These are phyloP conservation scores for Dioscorea zingiberensis DNA, from an alignment of 106 monocot species.

Conservation along the genomic window DNA sequence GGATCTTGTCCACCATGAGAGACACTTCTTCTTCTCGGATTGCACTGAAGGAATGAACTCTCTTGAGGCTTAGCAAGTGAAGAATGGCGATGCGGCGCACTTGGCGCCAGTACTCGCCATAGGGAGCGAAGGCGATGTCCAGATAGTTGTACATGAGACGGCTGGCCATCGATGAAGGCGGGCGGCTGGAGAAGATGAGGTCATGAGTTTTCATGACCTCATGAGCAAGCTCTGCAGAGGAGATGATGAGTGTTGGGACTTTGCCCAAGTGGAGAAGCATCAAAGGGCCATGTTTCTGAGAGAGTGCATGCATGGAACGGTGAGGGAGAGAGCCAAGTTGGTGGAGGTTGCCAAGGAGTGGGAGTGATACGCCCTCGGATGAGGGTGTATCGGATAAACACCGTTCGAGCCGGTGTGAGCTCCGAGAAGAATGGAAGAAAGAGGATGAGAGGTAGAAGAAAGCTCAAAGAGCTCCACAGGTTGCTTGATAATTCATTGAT, in stretches of 20 bases:
- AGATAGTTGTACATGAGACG: conserved; percentile 5
- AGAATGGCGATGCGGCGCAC: conserved; percentile 9
- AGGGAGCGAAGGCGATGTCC: conserved; percentile 22
- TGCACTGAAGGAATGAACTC: conserved; percentile 16
- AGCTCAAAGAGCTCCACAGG: too few relatives aligned
- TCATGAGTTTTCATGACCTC: conserved; percentile 16
- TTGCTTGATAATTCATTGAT: too few relatives aligned
- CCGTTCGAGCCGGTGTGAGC: too few relatives aligned
- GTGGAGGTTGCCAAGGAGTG: conserved; percentile 19
- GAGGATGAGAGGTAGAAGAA: too few relatives aligned
- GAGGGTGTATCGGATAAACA: too few relatives aligned
- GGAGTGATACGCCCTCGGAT: too few relatives aligned
- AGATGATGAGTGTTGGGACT: conserved; percentile 10
- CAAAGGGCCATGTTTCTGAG: conserved; percentile 14
- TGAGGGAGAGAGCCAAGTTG: conserved; percentile 6
- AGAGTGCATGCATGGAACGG: conserved; percentile 2
- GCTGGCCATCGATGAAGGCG: neutral
- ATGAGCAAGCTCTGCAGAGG: conserved; percentile 6
- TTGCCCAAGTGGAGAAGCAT: conserved; percentile 13
- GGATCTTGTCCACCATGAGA: neutral
- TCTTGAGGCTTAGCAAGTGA: conserved; percentile 16
- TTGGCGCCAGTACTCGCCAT: conserved; percentile 42
- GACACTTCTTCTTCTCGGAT: conserved; percentile 33
- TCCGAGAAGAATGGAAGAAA: too few relatives aligned
- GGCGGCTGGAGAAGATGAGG: conserved; percentile 28